A percentile compares a stretch with the other conserved stretches of the same genome.
Conservation (phyloP, 148 eudicot species). For the Polygonum aviculare region DNA sequence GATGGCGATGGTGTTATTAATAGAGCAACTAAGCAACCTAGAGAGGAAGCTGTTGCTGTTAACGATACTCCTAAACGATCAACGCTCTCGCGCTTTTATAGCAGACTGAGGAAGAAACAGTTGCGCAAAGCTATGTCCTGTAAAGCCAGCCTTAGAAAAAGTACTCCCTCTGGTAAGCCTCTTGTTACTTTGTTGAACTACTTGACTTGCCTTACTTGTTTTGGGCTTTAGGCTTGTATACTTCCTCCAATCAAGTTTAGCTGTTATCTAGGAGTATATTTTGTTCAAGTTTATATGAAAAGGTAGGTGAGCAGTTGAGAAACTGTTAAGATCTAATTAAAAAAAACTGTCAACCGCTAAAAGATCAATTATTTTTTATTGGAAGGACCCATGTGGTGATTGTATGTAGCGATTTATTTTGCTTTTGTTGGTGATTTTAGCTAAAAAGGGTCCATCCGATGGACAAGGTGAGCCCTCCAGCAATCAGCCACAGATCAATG, state of each 20-base stretch:
- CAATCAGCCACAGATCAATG: not conserved
- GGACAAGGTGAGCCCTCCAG: not conserved
- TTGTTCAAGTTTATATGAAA: too few species aligned
- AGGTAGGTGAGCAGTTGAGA: too few species aligned
- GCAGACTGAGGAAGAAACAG: not conserved
- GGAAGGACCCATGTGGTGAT: not conserved
- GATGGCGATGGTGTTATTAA: constrained; percentile 8
- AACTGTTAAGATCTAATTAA: too few species aligned
- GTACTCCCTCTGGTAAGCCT: not conserved
- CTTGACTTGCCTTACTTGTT: not conserved
- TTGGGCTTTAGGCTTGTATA: too few species aligned
- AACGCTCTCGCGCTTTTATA: not conserved
- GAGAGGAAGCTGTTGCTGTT: constrained; percentile 11
- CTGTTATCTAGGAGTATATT: not conserved
- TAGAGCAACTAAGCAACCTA: constrained; percentile 16
- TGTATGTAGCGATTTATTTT: not conserved
- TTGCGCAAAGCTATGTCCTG: not conserved
- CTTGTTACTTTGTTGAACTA: not conserved
- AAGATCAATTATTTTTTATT: too few species aligned
- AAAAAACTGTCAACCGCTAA: too few species aligned
- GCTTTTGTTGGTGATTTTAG: not conserved
- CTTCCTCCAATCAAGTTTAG: too few species aligned
- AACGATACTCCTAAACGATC: not conserved
- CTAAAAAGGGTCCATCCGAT: not conserved
- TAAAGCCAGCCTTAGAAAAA: not conserved